Percentiles rank a stretch among this genome's conserved stretches.
phyloP scores from a whole-genome alignment of 23 red algal species.

The Gracilaria gracilis region DNA sequence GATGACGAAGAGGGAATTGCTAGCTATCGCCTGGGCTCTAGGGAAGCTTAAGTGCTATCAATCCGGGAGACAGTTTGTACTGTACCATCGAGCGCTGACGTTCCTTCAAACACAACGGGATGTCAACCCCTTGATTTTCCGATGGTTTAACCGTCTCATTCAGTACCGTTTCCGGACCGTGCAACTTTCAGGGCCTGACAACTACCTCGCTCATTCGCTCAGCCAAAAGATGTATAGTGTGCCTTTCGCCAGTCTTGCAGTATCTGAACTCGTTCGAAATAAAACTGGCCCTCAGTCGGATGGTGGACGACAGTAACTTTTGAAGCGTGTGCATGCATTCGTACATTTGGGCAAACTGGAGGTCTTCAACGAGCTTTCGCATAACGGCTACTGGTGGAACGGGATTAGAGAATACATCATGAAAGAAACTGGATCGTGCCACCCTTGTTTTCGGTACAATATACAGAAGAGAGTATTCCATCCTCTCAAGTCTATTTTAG shows the following conservation, averaged over 20 bases:
- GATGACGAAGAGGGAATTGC: slow-evolving; percentile 19
- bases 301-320: background rate
- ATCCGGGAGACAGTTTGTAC: background rate
- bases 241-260: background rate
- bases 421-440: background rate
- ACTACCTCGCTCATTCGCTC: background rate
- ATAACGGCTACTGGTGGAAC: slow-evolving; percentile 5
- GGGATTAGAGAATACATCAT: background rate
- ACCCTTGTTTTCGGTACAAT: background rate
- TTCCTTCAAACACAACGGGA: slow-evolving; percentile 3
- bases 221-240: background rate
- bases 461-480: background rate
- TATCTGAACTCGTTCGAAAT: background rate
- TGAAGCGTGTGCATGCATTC: background rate
- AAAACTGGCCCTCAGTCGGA: background rate
- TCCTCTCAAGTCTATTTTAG: background rate
- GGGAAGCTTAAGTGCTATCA: slow-evolving; percentile 13
- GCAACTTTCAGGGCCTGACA: background rate
- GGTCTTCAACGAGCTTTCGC: background rate
- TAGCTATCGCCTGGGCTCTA: slow-evolving; percentile 15
- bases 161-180: background rate
- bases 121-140: background rate
- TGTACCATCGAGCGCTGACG: slow-evolving; percentile 22
- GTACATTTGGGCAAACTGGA: background rate
- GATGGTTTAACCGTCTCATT: background rate